Percentiles rank a stretch among this genome's conserved stretches.
These are phyloP conservation scores for Fusarium piperis DNA, from an alignment of 2,329 filamentous ascomycete genomes.

Conservation along the genomic window DNA sequence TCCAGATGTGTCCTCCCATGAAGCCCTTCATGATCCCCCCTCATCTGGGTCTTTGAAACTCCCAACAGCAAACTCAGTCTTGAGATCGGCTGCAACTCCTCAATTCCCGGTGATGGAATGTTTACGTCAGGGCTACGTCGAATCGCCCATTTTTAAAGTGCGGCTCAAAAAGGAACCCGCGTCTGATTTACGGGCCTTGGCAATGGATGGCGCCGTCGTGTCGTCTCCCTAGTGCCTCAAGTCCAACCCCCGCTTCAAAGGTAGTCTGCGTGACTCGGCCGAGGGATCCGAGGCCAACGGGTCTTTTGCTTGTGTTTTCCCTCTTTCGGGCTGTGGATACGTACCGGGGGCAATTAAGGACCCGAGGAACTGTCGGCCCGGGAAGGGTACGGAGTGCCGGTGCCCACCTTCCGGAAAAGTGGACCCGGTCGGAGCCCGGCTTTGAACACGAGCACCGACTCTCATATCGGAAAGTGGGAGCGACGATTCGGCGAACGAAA, in stretches of 20 bases:
- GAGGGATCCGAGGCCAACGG: background rate
- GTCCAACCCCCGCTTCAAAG: background rate
- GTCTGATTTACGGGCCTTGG: conserved; percentile 1
- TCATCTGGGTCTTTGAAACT: background rate
- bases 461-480: background rate
- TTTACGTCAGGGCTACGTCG: background rate
- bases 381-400: background rate
- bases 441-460: background rate
- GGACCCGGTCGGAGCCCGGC: background rate
- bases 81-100: background rate
- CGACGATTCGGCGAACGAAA: background rate
- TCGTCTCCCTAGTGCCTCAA: background rate
- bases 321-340: background rate
- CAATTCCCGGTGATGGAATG: background rate
- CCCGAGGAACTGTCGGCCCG: background rate
- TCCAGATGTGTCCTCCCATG: background rate
- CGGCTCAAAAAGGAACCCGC: conserved; percentile 9
- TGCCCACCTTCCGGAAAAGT: background rate
- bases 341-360: background rate
- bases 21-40: background rate
- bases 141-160: background rate
- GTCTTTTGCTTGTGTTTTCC: background rate
- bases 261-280: conserved; percentile 1
- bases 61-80: background rate
- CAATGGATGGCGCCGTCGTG: background rate